Conservation (phyloP, 495 filamentous ascomycete species). For the Aspergillus coremiiformis region DNA sequence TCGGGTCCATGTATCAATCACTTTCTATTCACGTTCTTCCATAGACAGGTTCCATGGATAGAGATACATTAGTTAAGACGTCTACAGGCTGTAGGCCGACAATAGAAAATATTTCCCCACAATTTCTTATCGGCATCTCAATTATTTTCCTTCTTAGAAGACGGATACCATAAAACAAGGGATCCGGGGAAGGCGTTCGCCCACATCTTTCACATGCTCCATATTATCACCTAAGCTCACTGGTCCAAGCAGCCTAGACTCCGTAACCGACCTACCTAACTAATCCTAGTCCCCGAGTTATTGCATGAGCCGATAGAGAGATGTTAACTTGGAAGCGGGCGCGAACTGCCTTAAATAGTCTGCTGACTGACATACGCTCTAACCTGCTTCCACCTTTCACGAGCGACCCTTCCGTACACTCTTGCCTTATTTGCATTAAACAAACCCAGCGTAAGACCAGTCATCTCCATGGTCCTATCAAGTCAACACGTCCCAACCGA, state of each 20-base stretch:
- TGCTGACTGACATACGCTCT: too few species aligned
- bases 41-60: conserved; percentile 22
- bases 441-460: too few species aligned
- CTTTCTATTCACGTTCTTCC: conserved; percentile 15
- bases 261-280: neutral
- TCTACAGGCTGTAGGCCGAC: conserved; percentile 11
- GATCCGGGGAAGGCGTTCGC: neutral
- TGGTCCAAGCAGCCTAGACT: neutral
- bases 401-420: too few species aligned
- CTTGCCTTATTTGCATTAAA: too few species aligned
- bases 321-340: too few species aligned
- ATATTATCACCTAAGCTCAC: neutral
- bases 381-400: too few species aligned
- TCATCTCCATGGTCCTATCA: too few species aligned
- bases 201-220: neutral
- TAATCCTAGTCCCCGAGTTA: neutral
- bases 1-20: conserved; percentile 17
- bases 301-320: too few species aligned
- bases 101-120: conserved; percentile 8
- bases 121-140: neutral
- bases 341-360: too few species aligned
- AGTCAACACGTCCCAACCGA: too few species aligned
- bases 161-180: neutral
- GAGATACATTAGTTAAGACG: conserved; percentile 14
- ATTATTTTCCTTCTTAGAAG: neutral